Base-by-base conservation (phyloP, 2,329 filamentous ascomycete species). In the Sporothrix phasma region DNA sequence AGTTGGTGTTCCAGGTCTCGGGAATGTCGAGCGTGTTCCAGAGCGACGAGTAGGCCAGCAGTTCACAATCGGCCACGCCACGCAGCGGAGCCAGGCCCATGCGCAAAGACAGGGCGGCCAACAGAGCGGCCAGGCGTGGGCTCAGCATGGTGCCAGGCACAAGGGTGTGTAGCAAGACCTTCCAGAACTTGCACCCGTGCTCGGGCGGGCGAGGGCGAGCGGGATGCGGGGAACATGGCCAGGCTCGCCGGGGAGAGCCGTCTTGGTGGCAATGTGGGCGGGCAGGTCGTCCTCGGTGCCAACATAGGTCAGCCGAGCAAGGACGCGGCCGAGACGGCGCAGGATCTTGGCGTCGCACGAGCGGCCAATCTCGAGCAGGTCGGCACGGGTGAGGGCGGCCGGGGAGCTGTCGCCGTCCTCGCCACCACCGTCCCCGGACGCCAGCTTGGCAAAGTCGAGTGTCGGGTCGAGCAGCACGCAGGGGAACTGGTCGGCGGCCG, bases 381-480 rank as follows among this genome's bases (percentile, higher is more conserved):
- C 79, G 0, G 72, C 74, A 11, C 79, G 75, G 1, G 76, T 76
- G 64, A 81, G 77, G 3, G 72, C 73, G 22, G 10, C 31, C 3
- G 59, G 29, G 19, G 74, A 66, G 1, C 71, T 69, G 1, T 69
- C 69, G 3, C 69, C 70, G 3, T 67, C 62, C 3, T 65, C 64
- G 6, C 67, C 41, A 3, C 67, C 64, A 11, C 13, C 41, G 0
- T 46, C 54, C 1, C 22, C 56, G 5, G 31, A 19, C 3, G 31
- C 19, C 3, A 68, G 19, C n/a, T 61, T 19, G 0, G 67, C 29
- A 47, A 79, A 79, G 19, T 71, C 69, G 26, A 78, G 70, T 0
- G 80, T 81, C 3, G 80, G 80, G 63, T 82, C 79, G 6, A 82
- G 72, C 66, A 76, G 80, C 3, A 82, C 76, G 34, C 80, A 78